These are phyloP conservation scores for Scheffersomyces ergatensis DNA, from an alignment of 805 yeast species.

Conservation along the genomic window DNA sequence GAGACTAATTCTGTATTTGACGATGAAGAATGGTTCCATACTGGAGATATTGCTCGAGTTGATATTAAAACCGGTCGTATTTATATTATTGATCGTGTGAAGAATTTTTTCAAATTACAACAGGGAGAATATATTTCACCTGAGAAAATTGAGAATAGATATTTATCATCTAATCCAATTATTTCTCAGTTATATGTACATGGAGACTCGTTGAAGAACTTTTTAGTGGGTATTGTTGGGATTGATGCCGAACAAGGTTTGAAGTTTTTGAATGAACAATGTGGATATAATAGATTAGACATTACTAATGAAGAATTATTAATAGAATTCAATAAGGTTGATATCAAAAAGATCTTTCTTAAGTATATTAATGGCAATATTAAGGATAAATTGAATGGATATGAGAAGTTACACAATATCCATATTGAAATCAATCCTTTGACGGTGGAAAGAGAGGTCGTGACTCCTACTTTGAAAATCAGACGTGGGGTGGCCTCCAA, in stretches of 20 bases:
- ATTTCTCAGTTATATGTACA: slow-evolving; percentile 54
- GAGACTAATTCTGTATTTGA: slow-evolving; percentile 55
- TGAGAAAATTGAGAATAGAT: slow-evolving; percentile 64
- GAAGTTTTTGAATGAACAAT: slow-evolving; percentile 12
- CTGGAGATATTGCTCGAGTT: slow-evolving; percentile 62
- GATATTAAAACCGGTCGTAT: slow-evolving; percentile 50
- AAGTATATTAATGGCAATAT: slow-evolving; percentile 19
- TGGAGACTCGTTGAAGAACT: slow-evolving; percentile 57
- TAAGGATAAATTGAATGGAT: slow-evolving; percentile 20
- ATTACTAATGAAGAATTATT: slow-evolving; percentile 8
- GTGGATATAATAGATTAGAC: slow-evolving; percentile 11
- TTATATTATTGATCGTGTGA: slow-evolving; percentile 64
- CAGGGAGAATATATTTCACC: slow-evolving; percentile 61
- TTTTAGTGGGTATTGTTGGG: slow-evolving; percentile 60
- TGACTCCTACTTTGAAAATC: slow-evolving; percentile 62
- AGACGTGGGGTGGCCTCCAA: slow-evolving; percentile 30
- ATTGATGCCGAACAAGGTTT: slow-evolving; percentile 43
- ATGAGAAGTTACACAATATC: slow-evolving; percentile 30
- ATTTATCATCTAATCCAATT: slow-evolving; percentile 47
- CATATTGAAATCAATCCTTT: slow-evolving; percentile 27
- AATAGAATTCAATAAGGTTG: slow-evolving; percentile 11
- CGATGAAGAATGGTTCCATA: slow-evolving; percentile 56
- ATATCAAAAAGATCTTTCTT: slow-evolving; percentile 18
- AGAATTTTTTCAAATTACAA: slow-evolving; percentile 63
- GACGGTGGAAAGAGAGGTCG: slow-evolving; percentile 52